phyloP scores from a whole-genome alignment of 805 yeast species.

The Lipomyces sp. region DNA sequence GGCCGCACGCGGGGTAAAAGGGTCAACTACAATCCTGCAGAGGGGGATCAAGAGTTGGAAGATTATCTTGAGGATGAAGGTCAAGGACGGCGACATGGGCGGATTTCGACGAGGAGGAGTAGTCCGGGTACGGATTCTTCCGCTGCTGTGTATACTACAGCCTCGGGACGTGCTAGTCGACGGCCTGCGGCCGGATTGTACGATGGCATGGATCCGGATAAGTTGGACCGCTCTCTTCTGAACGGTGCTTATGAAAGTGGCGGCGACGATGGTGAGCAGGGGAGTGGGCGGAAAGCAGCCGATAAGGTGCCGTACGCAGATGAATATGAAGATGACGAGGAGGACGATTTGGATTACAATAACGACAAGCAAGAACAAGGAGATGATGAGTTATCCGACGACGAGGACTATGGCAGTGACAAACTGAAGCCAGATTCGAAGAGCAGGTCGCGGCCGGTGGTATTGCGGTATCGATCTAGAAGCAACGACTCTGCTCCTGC shows the following conservation, averaged over 20 bases:
- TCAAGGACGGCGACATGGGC: conserved; percentile 8
- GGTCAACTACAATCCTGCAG: conserved; percentile 40
- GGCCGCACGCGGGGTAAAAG: conserved; percentile 45
- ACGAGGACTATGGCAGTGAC: neutral
- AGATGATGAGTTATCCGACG: neutral
- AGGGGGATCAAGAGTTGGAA: conserved; percentile 28
- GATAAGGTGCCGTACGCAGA: conserved; percentile 7
- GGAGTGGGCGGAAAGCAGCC: conserved; percentile 11
- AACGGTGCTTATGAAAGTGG: conserved; percentile 10
- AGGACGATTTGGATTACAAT: conserved; percentile 5
- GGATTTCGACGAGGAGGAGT: conserved; percentile 16
- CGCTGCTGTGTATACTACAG: conserved; percentile 28
- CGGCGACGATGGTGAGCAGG: conserved; percentile 16
- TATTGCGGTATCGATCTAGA: conserved; percentile 9
- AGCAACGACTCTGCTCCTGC: neutral
- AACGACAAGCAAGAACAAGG: neutral
- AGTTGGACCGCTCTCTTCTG: neutral
- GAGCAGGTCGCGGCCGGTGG: conserved; percentile 1
- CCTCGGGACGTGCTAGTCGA: conserved; percentile 32
- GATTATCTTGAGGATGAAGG: conserved; percentile 27
- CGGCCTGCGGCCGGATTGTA: conserved; percentile 18
- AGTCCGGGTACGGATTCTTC: conserved; percentile 18
- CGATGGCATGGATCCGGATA: conserved; percentile 8
- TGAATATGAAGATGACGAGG: conserved; percentile 13
- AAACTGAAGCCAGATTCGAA: neutral